These are phyloP conservation scores for Hibiscus mutabilis DNA, from an alignment of 345 rosid genomes.

Conservation along the genomic window DNA sequence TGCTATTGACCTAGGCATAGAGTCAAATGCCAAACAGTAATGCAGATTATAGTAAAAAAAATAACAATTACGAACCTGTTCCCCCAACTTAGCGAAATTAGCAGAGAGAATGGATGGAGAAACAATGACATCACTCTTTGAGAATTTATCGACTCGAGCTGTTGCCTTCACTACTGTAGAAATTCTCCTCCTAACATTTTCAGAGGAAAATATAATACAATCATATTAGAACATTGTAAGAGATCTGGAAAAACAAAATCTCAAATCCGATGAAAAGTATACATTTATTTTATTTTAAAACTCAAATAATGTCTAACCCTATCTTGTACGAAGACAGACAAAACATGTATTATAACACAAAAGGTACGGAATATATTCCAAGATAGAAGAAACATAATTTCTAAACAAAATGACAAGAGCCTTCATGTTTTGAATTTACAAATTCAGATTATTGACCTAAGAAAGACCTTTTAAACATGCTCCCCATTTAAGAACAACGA, in stretches of 20 bases:
- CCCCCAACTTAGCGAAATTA: slow-evolving; percentile 84
- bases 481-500: not conserved
- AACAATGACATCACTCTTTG: slow-evolving; percentile 78
- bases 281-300: not conserved
- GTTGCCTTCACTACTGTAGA: slow-evolving; percentile 65
- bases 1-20: not conserved
- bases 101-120: slow-evolving; percentile 97
- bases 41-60: too few species aligned
- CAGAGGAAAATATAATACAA: not conserved
- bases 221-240: not conserved
- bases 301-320: not conserved
- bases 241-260: not conserved
- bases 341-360: not conserved
- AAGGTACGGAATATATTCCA: not conserved
- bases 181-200: slow-evolving; percentile 40
- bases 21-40: slow-evolving; percentile 1
- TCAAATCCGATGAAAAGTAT: not conserved
- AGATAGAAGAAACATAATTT: not conserved
- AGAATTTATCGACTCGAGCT: slow-evolving; percentile 86
- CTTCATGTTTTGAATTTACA: not conserved
- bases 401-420: slow-evolving; percentile 1
- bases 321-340: not conserved
- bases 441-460: not conserved
- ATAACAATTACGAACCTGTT: slow-evolving; percentile 46
- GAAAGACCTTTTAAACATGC: not conserved